Evolutionary conservation across 2,329 filamentous ascomycete species (phyloP).

Genomic region (Phyllosticta citrichinensis): DNA sequence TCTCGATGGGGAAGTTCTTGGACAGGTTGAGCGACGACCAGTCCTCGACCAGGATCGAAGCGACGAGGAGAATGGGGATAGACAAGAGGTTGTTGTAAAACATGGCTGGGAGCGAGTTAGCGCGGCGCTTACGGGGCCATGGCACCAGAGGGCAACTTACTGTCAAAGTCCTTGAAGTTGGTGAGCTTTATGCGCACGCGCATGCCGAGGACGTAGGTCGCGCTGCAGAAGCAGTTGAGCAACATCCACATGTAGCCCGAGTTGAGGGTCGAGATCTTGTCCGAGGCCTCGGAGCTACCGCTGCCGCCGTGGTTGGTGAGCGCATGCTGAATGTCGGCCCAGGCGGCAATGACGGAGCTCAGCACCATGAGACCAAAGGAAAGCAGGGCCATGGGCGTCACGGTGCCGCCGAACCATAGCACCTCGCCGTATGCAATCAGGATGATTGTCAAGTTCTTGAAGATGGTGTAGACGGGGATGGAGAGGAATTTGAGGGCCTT

Average conservation of each 20-base stretch:
- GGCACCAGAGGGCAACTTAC: constrained; percentile 49
- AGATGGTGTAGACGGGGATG: constrained; percentile 98
- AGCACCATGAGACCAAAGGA: constrained; percentile 96
- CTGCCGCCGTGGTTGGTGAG: constrained; percentile 50
- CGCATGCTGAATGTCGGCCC: constrained; percentile 90
- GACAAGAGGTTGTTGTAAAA: constrained; percentile 99
- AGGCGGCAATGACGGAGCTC: constrained; percentile 87
- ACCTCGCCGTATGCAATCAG: constrained; percentile 98
- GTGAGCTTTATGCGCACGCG: constrained; percentile 98
- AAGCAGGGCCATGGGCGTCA: constrained; percentile 76
- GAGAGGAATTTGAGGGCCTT: constrained; percentile 95
- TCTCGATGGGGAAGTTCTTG: constrained; percentile 78
- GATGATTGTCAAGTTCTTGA: constrained; percentile 99
- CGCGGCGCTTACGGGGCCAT: background rate
- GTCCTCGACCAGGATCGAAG: constrained; percentile 77
- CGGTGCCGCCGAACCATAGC: constrained; percentile 91
- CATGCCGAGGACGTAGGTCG: constrained; percentile 84
- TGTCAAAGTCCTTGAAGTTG: constrained; percentile 99
- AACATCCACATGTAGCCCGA: constrained; percentile 97
- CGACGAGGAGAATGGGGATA: constrained; percentile 78
- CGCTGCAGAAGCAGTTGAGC: constrained; percentile 90
- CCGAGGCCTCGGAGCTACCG: constrained; percentile 50
- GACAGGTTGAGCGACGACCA: constrained; percentile 79
- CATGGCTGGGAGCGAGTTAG: constrained; percentile 58
- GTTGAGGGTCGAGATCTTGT: constrained; percentile 79